Evolutionary conservation across 106 monocot genomes (phyloP), one percentile per base, ranked within the genome.

Genomic region (Acorus gramineus): DNA sequence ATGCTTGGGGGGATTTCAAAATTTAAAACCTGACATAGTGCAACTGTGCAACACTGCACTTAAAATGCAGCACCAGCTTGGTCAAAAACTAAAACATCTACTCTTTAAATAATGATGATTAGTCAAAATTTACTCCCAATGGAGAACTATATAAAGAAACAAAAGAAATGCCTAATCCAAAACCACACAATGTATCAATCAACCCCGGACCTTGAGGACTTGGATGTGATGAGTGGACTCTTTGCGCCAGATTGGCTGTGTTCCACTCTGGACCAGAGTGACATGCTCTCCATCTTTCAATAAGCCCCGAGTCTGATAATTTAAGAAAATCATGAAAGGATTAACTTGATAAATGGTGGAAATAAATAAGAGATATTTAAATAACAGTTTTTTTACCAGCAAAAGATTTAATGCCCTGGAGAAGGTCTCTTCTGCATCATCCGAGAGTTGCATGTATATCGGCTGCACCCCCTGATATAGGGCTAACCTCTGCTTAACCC

Each of bases 391-490:
- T 11, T 42, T 51, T 91, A 96, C 96, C 87, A 79, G 62, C 73
- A 96, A 75, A 68, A 50, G 74, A 14, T 79, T 77, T 56, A 83
- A 70, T 53, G 96, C 96, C 53, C 82, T 72, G 42, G 78, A 73
- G 64, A 96, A 95, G 46, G 95, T 96, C 74, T 96, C 95, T 71
- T 96, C 95, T 9, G 84, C 96, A 79, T 91, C 85, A 69, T 74
- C 70, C 2, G 90, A 87, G 66, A 96, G 91, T 4, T 72, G 14
- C 79, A 96, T 83, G 67, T 79, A 61, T 67, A 78, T 85, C 50
- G 96, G 87, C 43, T 65, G 11, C 9, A 90, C 87, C 5, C 95
- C 95, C 9, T 96, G 95, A 72, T 90, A 96, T 42, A 96, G 85
- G 47, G 84, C 87, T 72, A 96, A 62, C 67, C 95, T 73, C 72